Base-by-base conservation (phyloP, 2,329 filamentous ascomycete species). In the Cryphonectria nitschkei region DNA sequence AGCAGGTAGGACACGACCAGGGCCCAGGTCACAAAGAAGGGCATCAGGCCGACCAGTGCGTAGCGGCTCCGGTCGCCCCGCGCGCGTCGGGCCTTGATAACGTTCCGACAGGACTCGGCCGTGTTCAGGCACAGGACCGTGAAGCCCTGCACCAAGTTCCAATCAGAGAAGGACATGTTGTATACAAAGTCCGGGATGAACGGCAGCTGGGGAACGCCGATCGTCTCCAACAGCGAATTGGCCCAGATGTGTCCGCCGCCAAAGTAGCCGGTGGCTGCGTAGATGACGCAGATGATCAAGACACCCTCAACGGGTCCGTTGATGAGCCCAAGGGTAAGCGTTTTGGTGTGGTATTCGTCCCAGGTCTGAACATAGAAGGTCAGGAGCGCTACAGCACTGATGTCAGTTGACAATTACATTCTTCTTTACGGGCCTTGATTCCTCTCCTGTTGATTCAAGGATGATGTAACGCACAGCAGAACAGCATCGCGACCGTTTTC, bases 311-410 rank as follows among this genome's bases (percentile, higher is more conserved):
- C 96, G 4, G 96, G 96, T 0, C 96, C 96, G 74, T 95, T 98
- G 75, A 99, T 87, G 73, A 98, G 84, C 71, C 96, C 96, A 7
- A 99, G 88, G 1, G 94, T 98, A 64, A 99, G 88, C 3, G 95
- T 96, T 81, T 98, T 95, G 67, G 96, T 99, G 83, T 98, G 95
- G 83, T 98, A 99, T 81, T 98, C 96, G 79, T 99, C 96, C 96
- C 96, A 99, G 46, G 96, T 98, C 81, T 98, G 96, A 58, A 98
- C 92, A 81, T 98, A 98, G 82, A 99, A 99, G n/a, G 96, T 98
- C 76, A 97, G 85, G 71, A 95, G 89, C 8, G 93, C 92, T 94
- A 73, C 65, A 46, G 46, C 52, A 65, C 32, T 5, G 26, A 32
- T 29, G 50, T 70, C 41, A 68, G 69, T 32, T 32, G 7, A 41